Conservation (phyloP, 2,329 filamentous ascomycete species). For the Didymellaceae sp. region DNA sequence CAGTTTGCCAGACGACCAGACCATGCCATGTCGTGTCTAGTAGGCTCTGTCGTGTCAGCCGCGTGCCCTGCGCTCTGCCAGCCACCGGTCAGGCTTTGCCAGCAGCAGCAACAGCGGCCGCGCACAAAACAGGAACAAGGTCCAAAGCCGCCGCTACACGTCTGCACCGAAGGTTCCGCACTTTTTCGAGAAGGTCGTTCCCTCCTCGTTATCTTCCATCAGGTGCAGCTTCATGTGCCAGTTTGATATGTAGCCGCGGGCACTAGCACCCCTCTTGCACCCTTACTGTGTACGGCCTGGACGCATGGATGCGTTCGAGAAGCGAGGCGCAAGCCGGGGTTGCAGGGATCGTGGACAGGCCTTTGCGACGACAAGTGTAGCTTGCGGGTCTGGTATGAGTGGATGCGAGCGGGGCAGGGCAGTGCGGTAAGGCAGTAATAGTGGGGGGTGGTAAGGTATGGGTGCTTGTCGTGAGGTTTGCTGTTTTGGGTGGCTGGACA, state of each 20-base stretch:
- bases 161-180: conserved; percentile 8
- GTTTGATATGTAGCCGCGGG: conserved; percentile 13
- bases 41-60: too few species aligned
- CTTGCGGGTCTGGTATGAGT: conserved; percentile 1
- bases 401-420: conserved; percentile 5
- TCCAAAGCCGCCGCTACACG: conserved; percentile 1
- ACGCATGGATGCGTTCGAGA: conserved; percentile 7
- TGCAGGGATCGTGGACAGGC: conserved; percentile 2
- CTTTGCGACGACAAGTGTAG: not conserved
- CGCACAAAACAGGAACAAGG: conserved; percentile 2
- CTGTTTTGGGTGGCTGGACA: conserved; percentile 8
- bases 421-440: conserved; percentile 1
- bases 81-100: too few species aligned
- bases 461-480: conserved; percentile 9
- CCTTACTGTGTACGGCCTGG: not conserved
- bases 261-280: too few species aligned
- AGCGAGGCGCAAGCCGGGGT: conserved; percentile 12
- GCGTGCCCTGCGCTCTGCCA: not conserved
- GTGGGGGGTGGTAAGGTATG: not conserved
- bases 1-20: too few species aligned
- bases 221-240: conserved; percentile 6
- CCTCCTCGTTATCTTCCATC: conserved; percentile 2
- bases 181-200: not conserved
- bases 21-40: too few species aligned
- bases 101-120: not conserved